phyloP scores from a whole-genome alignment of 2,329 filamentous ascomycete species.

The Sporothrix sp. region DNA sequence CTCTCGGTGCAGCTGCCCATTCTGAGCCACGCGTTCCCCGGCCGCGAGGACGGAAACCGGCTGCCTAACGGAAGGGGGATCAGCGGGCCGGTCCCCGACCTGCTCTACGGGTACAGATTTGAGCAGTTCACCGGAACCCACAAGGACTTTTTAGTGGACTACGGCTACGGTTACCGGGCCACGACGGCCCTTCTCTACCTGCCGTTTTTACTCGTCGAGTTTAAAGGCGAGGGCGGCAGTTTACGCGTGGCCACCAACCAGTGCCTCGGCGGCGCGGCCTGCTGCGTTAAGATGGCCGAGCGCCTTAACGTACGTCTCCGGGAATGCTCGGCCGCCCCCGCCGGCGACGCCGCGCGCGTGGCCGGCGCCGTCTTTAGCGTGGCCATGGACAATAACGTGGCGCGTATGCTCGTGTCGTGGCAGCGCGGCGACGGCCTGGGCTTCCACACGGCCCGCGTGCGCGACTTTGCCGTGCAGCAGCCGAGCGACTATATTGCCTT shows the following conservation, averaged over 20 bases:
- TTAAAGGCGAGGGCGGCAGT: conserved; percentile 24
- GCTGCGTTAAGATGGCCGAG: conserved; percentile 26
- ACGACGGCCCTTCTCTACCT: background rate
- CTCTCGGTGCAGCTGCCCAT: too few species aligned
- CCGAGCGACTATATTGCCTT: conserved; percentile 24
- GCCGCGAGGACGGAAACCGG: too few species aligned
- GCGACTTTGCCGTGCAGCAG: conserved; percentile 24
- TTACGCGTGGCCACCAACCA: conserved; percentile 30
- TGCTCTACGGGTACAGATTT: background rate
- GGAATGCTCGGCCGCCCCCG: conserved; percentile 10
- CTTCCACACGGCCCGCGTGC: conserved; percentile 21
- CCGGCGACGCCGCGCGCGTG: conserved; percentile 7
- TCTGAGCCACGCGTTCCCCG: too few species aligned
- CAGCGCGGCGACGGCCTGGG: conserved; percentile 25
- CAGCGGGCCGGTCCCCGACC: background rate
- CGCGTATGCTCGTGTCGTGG: conserved; percentile 28
- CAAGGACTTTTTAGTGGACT: background rate
- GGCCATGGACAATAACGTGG: conserved; percentile 27
- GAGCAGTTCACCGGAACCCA: background rate
- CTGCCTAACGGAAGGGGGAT: background rate
- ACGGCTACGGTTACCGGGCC: background rate
- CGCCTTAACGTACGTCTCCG: conserved; percentile 18
- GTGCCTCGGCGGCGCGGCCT: conserved; percentile 24
- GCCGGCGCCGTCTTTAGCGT: conserved; percentile 25
- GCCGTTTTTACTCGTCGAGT: conserved; percentile 25